These are phyloP conservation scores for Castanopsis chinensis DNA, from an alignment of 306 rosid species.

Conservation along the genomic window DNA sequence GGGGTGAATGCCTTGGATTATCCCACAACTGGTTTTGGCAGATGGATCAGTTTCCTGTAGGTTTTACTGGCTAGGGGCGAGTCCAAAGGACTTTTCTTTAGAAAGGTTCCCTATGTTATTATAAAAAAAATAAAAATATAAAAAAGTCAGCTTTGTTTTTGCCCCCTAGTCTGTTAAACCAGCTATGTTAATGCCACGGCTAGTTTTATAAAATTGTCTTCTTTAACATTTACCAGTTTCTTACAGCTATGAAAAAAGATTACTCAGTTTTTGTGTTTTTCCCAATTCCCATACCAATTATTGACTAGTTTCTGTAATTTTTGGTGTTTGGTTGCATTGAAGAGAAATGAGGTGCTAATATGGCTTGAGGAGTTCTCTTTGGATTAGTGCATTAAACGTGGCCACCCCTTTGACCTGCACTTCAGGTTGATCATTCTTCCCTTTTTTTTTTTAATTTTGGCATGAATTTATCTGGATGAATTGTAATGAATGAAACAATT, in stretches of 20 bases:
- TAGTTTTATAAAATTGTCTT: not conserved
- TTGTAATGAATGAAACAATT: not conserved
- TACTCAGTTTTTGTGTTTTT: not conserved
- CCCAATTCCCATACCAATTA: slow-evolving; percentile 4
- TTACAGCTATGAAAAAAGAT: not conserved
- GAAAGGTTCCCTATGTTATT: too few relatives aligned
- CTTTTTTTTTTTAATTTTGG: slow-evolving; percentile 6
- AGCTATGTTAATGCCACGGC: not conserved
- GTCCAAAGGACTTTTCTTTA: too few relatives aligned
- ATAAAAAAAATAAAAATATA: too few relatives aligned
- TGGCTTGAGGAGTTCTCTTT: slow-evolving; percentile 80
- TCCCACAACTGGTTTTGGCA: too few relatives aligned
- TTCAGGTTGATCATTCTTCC: not conserved
- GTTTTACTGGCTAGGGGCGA: too few relatives aligned
- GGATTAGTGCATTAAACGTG: slow-evolving; percentile 40
- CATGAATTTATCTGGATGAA: slow-evolving; percentile 7
- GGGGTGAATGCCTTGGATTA: too few relatives aligned
- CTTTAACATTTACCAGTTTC: not conserved
- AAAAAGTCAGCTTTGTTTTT: not conserved
- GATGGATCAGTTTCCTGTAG: too few relatives aligned
- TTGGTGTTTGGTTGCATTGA: slow-evolving; percentile 30
- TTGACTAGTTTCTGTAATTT: slow-evolving; percentile 18
- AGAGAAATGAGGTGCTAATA: slow-evolving; percentile 91
- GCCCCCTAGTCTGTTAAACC: not conserved
- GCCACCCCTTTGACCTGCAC: slow-evolving; percentile 1